Base-by-base conservation (phyloP, 2,329 filamentous ascomycete species). In the Penicillium paneum region DNA sequence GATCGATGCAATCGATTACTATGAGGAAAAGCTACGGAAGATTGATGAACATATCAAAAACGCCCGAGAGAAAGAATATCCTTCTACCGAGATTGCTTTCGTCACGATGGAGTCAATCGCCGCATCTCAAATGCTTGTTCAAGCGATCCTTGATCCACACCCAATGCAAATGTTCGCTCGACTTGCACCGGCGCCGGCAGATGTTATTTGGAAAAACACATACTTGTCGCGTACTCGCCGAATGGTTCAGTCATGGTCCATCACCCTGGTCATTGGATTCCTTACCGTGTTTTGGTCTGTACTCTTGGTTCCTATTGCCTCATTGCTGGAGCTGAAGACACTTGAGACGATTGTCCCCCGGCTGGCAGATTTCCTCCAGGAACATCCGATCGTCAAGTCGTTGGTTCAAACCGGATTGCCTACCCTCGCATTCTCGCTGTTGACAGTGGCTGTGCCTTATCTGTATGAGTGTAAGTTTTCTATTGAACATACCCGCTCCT, bases 91-190 rank as follows among this genome's bases (percentile, higher is more conserved):
- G 45, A 82, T 95, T 56, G 95, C 95, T 1, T 97, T 99, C 71
- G 90, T 99, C 36, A 97, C 94, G 0, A 95, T 99, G 91, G 90
- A 97, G 75, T 94, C 91, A 3, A 94, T 96, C 46, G 90, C 92
- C 13, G 88, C 92, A 19, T 85, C 83, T 60, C 94, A 99, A 76
- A 96, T 97, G 91, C 90, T 92, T 24, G 90, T 96, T 40, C 94
- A 99, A 73, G 92, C 94, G 4, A 87, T 96, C 11, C 85, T 99
- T 49, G 93, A 97, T 67, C 91, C 94, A 3, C 87, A 89, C 11
- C 94, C 95, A 0, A 87, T 92, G 54, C 88, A 89, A 56, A 81
- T 99, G 6, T 78, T 96, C 50, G 92, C 93, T 8, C 92, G 91
- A 56, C 82, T 89, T 28, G 92, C 93, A 3, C 94, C 94, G 0